These are phyloP conservation scores for Pythium phragmitis DNA, from an alignment of 352 stramenopile species.

Conservation along the genomic window DNA sequence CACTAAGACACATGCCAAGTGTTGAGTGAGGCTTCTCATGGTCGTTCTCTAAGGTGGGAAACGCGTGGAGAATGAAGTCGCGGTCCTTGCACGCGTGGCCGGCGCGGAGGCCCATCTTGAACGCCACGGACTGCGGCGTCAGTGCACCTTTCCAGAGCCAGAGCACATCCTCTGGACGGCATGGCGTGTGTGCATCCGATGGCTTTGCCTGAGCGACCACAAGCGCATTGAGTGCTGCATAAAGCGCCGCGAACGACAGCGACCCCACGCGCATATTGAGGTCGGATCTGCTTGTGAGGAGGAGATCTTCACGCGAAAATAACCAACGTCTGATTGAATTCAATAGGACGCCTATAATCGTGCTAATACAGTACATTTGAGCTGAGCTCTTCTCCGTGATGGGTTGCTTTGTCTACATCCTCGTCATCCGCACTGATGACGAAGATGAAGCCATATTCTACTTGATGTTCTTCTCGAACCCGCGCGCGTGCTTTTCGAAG, in stretches of 20 bases:
- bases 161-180: conserved; percentile 45
- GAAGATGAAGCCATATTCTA: conserved; percentile 1
- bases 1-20: conserved; percentile 29
- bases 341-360: not conserved
- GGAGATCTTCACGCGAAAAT: conserved; percentile 2
- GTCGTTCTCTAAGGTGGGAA: conserved; percentile 38
- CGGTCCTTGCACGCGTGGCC: conserved; percentile 45
- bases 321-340: conserved; percentile 22
- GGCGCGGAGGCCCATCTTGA: conserved; percentile 66
- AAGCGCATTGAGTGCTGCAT: not conserved
- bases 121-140: conserved; percentile 59
- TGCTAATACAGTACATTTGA: conserved; percentile 10
- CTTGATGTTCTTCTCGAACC: conserved; percentile 34
- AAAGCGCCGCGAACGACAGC: conserved; percentile 14
- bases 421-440: not conserved
- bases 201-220: not conserved
- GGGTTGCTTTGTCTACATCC: no score
- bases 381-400: no score
- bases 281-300: not conserved
- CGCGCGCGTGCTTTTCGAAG: conserved; percentile 30
- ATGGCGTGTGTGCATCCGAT: conserved; percentile 16
- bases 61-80: conserved; percentile 60
- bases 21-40: conserved; percentile 49
- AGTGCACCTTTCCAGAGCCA: conserved; percentile 79
- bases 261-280: conserved; percentile 4